phyloP scores from a whole-genome alignment of 352 stramenopile genomes.

The Globisporangium alternatum region DNA sequence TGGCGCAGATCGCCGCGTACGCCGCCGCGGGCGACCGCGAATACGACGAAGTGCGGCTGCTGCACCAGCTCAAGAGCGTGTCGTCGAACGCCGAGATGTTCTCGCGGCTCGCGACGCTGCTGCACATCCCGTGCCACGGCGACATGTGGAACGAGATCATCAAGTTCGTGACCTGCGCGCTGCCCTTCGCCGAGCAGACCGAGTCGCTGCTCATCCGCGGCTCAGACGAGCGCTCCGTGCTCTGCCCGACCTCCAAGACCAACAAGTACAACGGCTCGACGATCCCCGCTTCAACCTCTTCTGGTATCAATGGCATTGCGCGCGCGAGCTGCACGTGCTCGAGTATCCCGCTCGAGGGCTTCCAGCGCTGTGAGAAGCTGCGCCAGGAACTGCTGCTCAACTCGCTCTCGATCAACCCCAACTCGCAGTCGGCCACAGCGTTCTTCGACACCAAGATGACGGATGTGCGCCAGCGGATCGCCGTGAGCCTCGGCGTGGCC shows the following conservation, averaged over 20 bases:
- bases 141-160: slow-evolving; percentile 76
- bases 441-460: slow-evolving; percentile 75
- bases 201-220: slow-evolving; percentile 80
- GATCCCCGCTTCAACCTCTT: slow-evolving; percentile 28
- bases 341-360: slow-evolving; percentile 64
- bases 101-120: slow-evolving; percentile 54
- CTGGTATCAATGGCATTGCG: slow-evolving; percentile 49
- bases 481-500: slow-evolving; percentile 46
- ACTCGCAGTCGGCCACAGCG: slow-evolving; percentile 59
- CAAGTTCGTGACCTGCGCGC: slow-evolving; percentile 68
- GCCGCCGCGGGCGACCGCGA: slow-evolving; percentile 43
- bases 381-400: slow-evolving; percentile 76
- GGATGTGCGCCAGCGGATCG: slow-evolving; percentile 48
- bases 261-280: slow-evolving; percentile 90
- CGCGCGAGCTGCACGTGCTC: slow-evolving; percentile 86
- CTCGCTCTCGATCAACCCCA: slow-evolving; percentile 79
- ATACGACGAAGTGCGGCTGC: slow-evolving; percentile 65
- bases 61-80: slow-evolving; percentile 61
- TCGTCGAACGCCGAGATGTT: slow-evolving; percentile 56
- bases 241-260: slow-evolving; percentile 72
- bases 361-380: slow-evolving; percentile 60
- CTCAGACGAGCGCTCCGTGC: slow-evolving; percentile 80
- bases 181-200: slow-evolving; percentile 82
- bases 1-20: slow-evolving; percentile 57
- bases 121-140: slow-evolving; percentile 70